Evolutionary conservation across 305 asterid genomes (phyloP).

Genomic region (Solanum hybrid): DNA sequence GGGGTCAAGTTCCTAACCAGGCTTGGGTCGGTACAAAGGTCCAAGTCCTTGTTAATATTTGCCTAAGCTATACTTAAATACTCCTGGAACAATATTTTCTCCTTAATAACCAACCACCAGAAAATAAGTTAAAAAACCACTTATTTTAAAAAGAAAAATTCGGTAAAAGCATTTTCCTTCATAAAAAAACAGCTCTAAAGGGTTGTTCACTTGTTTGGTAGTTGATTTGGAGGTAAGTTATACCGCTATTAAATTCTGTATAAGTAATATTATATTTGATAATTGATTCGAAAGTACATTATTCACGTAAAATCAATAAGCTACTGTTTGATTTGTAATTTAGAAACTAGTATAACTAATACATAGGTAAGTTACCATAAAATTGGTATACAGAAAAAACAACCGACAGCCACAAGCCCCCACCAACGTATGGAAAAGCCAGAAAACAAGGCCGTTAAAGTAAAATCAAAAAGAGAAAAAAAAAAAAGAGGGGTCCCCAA

Average conservation of each 20-base stretch:
- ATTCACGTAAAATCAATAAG: accelerated
- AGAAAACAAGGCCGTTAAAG: not conserved
- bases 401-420: not conserved
- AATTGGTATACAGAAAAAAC: not conserved
- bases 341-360: not conserved
- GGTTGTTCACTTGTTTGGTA: not conserved
- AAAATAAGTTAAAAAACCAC: not conserved
- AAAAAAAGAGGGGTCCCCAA: not conserved
- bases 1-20: not conserved
- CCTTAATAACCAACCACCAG: not conserved
- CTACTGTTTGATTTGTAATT: not conserved
- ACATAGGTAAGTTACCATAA: too few species aligned
- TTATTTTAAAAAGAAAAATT: not conserved
- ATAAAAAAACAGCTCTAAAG: not conserved
- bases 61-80: not conserved
- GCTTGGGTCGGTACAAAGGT: not conserved
- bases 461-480: not conserved
- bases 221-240: accelerated
- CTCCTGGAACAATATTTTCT: not conserved
- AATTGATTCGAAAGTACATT: accelerated
- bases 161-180: not conserved
- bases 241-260: not conserved
- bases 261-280: not conserved
- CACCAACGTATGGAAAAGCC: not conserved
- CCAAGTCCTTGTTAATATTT: not conserved